Conservation (phyloP, 805 yeast genomes). For the Metschnikowia lunata region DNA sequence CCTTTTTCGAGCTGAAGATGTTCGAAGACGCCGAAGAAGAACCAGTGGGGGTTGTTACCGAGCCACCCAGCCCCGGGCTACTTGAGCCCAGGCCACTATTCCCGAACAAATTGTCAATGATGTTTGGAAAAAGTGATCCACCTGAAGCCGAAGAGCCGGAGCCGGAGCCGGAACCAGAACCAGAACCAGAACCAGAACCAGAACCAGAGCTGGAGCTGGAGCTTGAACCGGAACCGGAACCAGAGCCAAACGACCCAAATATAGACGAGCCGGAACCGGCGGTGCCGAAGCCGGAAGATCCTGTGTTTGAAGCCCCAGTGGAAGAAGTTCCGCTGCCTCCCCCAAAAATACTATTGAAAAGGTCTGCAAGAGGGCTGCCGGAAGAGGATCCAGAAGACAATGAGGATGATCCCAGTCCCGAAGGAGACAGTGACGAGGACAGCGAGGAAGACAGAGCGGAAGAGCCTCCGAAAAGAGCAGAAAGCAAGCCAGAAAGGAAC, state of each 20-base stretch:
- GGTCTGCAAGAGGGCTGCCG: slow-evolving; percentile 1
- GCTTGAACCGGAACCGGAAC: not conserved
- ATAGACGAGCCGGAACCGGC: slow-evolving; percentile 4
- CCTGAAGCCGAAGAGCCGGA: not conserved
- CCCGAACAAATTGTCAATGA: slow-evolving; percentile 12
- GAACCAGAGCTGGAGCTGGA: too few relatives aligned
- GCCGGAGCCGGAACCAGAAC: not conserved
- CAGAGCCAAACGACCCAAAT: not conserved
- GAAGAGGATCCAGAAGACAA: slow-evolving; percentile 1
- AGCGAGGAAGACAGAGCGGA: slow-evolving; percentile 1
- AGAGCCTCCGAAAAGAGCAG: slow-evolving; percentile 5
- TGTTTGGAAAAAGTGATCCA: slow-evolving; percentile 3
- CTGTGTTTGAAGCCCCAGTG: not conserved
- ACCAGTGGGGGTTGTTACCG: slow-evolving; percentile 4
- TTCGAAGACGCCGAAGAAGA: slow-evolving; percentile 6
- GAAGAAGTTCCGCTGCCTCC: too few relatives aligned
- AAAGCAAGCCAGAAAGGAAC: slow-evolving; percentile 8
- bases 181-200: not conserved
- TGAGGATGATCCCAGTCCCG: not conserved
- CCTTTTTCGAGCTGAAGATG: slow-evolving; percentile 9
- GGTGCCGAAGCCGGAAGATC: slow-evolving; percentile 1
- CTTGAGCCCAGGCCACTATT: slow-evolving; percentile 2
- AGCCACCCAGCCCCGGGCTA: slow-evolving; percentile 2
- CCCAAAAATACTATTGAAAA: slow-evolving; percentile 3
- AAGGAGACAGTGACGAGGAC: not conserved